A percentile compares a stretch with the other conserved stretches of the same genome.
These are phyloP conservation scores for Aspergillus carbonarius DNA, from an alignment of 2,329 filamentous ascomycete genomes.

Conservation along the genomic window DNA sequence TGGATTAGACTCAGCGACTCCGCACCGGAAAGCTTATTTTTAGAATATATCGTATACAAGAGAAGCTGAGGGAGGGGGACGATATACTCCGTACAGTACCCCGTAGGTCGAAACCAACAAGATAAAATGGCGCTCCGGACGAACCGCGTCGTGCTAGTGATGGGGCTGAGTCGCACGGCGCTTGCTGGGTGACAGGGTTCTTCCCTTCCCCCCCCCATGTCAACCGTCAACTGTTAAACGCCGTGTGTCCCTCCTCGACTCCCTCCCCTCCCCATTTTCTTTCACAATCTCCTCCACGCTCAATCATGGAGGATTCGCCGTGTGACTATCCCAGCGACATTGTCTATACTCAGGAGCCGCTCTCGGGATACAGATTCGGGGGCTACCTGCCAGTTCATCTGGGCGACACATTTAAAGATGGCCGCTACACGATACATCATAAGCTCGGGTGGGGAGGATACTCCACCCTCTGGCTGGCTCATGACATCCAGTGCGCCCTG, in stretches of 20 bases:
- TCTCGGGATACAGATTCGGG: neutral
- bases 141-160: too few relatives aligned
- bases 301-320: neutral
- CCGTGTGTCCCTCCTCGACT: neutral
- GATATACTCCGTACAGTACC: too few relatives aligned
- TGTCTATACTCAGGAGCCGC: neutral
- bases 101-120: too few relatives aligned
- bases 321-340: neutral
- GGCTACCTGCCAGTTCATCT: neutral
- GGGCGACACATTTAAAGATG: neutral
- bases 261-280: neutral
- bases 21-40: too few relatives aligned
- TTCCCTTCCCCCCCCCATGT: neutral
- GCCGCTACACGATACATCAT: neutral
- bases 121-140: too few relatives aligned
- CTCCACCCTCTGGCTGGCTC: neutral
- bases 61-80: too few relatives aligned
- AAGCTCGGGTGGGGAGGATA: neutral
- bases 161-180: neutral
- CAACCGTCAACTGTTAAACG: neutral
- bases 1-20: too few relatives aligned
- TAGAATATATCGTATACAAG: too few relatives aligned
- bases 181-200: neutral
- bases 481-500: neutral
- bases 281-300: neutral